Conservation (phyloP, 805 yeast species). For the Hyphopichia homilentoma region DNA sequence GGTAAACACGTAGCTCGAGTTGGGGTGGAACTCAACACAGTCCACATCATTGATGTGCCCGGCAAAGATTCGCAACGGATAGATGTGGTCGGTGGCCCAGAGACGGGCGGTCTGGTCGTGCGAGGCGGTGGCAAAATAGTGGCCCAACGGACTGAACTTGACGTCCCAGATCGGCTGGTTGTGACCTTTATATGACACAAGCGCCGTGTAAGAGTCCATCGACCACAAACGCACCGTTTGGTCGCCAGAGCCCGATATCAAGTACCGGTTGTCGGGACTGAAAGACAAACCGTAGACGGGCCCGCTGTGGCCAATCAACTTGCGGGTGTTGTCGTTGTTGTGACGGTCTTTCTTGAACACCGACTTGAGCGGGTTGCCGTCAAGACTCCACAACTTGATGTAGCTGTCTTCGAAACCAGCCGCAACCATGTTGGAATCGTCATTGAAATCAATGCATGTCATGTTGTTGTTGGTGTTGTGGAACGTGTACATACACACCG, state of each 20-base stretch:
- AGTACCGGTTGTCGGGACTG: constrained; percentile 81
- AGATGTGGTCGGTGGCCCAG: constrained; percentile 98
- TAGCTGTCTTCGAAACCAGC: constrained; percentile 94
- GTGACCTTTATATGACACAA: constrained; percentile 95
- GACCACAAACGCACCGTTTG: constrained; percentile 93
- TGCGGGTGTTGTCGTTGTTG: constrained; percentile 45
- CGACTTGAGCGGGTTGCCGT: constrained; percentile 78
- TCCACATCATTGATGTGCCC: constrained; percentile 98
- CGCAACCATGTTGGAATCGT: constrained; percentile 81
- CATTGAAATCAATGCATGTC: constrained; percentile 83
- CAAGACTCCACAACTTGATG: constrained; percentile 88
- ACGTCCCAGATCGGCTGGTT: constrained; percentile 98
- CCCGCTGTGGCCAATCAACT: constrained; percentile 89
- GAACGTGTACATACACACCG: constrained; percentile 97
- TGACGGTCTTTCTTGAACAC: constrained; percentile 52
- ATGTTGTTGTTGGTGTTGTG: constrained; percentile 90
- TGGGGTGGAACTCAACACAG: constrained; percentile 92
- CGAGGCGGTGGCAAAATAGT: constrained; percentile 96
- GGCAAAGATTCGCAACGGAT: constrained; percentile 92
- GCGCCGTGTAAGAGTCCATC: constrained; percentile 79
- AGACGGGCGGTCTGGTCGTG: constrained; percentile 96
- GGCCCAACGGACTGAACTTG: constrained; percentile 89
- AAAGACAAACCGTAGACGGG: constrained; percentile 88
- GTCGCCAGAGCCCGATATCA: constrained; percentile 85
- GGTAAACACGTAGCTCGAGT: constrained; percentile 89